Evolutionary conservation across 805 yeast species (phyloP).

Genomic region (Torulaspora franciscae): DNA sequence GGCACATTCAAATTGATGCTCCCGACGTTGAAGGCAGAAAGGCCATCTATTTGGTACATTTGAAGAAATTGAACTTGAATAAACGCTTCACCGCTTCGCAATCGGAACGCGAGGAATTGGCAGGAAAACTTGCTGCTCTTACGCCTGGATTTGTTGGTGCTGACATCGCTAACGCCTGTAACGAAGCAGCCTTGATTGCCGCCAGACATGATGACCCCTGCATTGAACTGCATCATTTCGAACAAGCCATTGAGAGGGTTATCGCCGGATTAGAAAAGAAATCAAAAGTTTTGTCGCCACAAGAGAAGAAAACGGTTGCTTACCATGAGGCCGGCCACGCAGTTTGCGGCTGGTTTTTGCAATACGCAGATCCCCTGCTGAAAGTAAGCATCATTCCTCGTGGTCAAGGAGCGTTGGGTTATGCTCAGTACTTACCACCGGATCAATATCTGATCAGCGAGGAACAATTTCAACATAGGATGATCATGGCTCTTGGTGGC

Average conservation of each 20-base stretch:
- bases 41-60: constrained; percentile 77
- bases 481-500: constrained; percentile 94
- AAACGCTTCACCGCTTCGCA: constrained; percentile 40
- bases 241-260: constrained; percentile 89
- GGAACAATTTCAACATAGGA: constrained; percentile 72
- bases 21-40: constrained; percentile 90
- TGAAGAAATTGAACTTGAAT: constrained; percentile 41
- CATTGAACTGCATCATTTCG: constrained; percentile 72
- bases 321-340: constrained; percentile 98
- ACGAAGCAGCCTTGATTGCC: constrained; percentile 90
- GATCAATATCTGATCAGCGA: constrained; percentile 76
- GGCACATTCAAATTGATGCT: constrained; percentile 78
- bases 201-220: constrained; percentile 65
- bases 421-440: constrained; percentile 90
- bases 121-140: constrained; percentile 82
- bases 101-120: constrained; percentile 51
- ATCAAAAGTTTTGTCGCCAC: constrained; percentile 68
- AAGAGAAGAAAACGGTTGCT: constrained; percentile 81
- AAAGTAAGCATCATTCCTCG: constrained; percentile 94
- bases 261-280: constrained; percentile 92
- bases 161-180: constrained; percentile 90
- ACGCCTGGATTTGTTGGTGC: constrained; percentile 97
- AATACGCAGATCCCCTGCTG: constrained; percentile 82
- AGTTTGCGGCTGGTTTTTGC: constrained; percentile 87
- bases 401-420: constrained; percentile 93